These are phyloP conservation scores for Salvia splendens DNA, from an alignment of 257 asterid genomes.

Conservation along the genomic window DNA sequence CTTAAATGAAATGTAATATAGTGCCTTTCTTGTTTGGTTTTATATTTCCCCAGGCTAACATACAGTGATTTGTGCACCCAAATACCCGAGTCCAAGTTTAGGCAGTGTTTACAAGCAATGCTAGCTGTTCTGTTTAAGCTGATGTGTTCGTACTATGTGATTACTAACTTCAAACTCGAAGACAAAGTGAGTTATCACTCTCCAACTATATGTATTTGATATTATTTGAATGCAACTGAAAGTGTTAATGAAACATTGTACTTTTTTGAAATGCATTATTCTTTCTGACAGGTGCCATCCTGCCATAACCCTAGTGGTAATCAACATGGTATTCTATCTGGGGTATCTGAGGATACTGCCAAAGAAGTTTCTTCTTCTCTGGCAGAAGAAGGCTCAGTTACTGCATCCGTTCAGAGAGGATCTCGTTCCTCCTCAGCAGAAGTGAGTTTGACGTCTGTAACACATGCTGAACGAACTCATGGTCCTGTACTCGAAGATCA, in stretches of 20 bases:
- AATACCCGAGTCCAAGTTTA: conserved; percentile 93
- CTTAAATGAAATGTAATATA: conserved; percentile 31
- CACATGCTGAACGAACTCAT: conserved; percentile 45
- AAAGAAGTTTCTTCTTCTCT: conserved; percentile 45
- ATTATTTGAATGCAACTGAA: background rate
- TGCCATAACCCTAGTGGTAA: conserved; percentile 37
- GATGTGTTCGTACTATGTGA: conserved; percentile 89
- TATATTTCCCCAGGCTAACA: conserved; percentile 68
- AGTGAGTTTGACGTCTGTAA: conserved; percentile 45
- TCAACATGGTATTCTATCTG: conserved; percentile 35
- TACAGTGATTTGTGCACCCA: conserved; percentile 91
- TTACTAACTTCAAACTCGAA: conserved; percentile 74
- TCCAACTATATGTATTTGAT: conserved; percentile 13
- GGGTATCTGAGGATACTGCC: conserved; percentile 36
- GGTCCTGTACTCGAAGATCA: conserved; percentile 40
- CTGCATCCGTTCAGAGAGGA: conserved; percentile 44
- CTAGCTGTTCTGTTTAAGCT: conserved; percentile 80
- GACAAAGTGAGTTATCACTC: conserved; percentile 55
- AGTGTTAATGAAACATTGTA: conserved; percentile 10
- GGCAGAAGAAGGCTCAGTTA: conserved; percentile 43
- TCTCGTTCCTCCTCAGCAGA: conserved; percentile 43
- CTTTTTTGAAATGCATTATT: conserved; percentile 21
- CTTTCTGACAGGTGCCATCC: conserved; percentile 45
- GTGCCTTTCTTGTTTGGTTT: conserved; percentile 38
- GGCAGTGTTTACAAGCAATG: conserved; percentile 85